These are phyloP conservation scores for Globisporangium recalcitrans DNA, from an alignment of 352 stramenopile genomes.

Conservation along the genomic window DNA sequence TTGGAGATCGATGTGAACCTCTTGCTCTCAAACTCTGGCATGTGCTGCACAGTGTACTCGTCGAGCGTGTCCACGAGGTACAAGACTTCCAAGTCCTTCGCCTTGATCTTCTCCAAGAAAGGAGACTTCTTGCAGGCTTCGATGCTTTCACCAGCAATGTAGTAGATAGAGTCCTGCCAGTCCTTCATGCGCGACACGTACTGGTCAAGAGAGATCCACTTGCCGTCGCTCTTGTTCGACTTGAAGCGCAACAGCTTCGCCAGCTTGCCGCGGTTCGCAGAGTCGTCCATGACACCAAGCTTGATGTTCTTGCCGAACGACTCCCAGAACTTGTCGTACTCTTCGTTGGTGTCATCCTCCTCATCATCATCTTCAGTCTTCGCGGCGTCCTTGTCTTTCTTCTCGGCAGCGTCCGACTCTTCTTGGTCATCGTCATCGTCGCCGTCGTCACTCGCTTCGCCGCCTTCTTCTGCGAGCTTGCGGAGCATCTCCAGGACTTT, in stretches of 20 bases:
- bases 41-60: slow-evolving; percentile 96
- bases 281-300: slow-evolving; percentile 98
- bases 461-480: slow-evolving; percentile 90
- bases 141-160: slow-evolving; percentile 93
- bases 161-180: slow-evolving; percentile 99
- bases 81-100: slow-evolving; percentile 97
- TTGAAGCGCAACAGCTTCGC: slow-evolving; percentile 97
- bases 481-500: slow-evolving; percentile 99
- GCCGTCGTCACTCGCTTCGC: slow-evolving; percentile 67
- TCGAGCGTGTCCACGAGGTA: slow-evolving; percentile 98
- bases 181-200: slow-evolving; percentile 98
- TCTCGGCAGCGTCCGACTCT: slow-evolving; percentile 48
- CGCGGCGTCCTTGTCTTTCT: slow-evolving; percentile 76
- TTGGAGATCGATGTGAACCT: slow-evolving; percentile 97
- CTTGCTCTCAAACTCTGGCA: slow-evolving; percentile 93
- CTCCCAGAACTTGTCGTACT: slow-evolving; percentile 98
- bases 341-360: slow-evolving; percentile 61
- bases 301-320: slow-evolving; percentile 98
- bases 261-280: slow-evolving; percentile 92
- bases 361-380: slow-evolving; percentile 37
- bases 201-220: slow-evolving; percentile 93
- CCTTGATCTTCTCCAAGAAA: slow-evolving; percentile 96
- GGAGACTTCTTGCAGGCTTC: slow-evolving; percentile 92
- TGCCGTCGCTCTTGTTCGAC: slow-evolving; percentile 88
- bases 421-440: slow-evolving; percentile 49